A percentile compares a stretch with the other conserved stretches of the same genome.
Evolutionary conservation across 495 filamentous ascomycete species (phyloP).

Genomic region (Penicillium manginii): DNA sequence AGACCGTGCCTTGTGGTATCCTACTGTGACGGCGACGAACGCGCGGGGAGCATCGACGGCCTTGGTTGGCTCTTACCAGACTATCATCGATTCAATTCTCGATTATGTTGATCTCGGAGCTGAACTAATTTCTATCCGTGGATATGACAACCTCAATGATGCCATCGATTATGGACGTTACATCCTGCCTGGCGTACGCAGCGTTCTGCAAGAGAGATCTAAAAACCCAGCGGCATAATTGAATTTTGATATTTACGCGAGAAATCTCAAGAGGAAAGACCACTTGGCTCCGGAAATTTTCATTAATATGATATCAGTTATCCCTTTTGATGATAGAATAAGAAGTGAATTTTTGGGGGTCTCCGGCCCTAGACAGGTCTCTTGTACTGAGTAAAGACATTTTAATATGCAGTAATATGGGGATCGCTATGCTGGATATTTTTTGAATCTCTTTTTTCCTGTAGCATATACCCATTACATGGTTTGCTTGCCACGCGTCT

Average conservation of each 20-base stretch:
- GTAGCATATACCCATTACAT: constrained; percentile 23
- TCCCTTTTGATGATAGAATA: background rate
- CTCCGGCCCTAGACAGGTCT: background rate
- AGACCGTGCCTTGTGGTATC: constrained; percentile 60
- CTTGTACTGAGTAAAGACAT: background rate
- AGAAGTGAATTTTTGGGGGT: background rate
- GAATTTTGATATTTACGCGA: background rate
- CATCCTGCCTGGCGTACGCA: constrained; percentile 49
- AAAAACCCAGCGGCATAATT: background rate
- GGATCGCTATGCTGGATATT: background rate
- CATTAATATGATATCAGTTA: background rate
- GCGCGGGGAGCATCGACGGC: constrained; percentile 59
- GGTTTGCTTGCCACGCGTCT: constrained; percentile 47
- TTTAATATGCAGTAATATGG: background rate
- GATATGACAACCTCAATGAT: constrained; percentile 59
- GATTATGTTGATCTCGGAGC: constrained; percentile 58
- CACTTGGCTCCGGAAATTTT: no score
- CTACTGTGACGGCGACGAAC: constrained; percentile 57
- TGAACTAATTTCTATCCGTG: constrained; percentile 57
- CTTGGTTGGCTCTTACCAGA: constrained; percentile 53
- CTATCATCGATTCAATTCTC: constrained; percentile 51
- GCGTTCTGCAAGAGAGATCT: constrained; percentile 36
- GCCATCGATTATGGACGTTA: constrained; percentile 58
- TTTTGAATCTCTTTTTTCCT: background rate
- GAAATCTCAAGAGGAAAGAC: no score